Evolutionary conservation across 108 stramenopile species (phyloP).

Genomic region (Parmales sp.): DNA sequence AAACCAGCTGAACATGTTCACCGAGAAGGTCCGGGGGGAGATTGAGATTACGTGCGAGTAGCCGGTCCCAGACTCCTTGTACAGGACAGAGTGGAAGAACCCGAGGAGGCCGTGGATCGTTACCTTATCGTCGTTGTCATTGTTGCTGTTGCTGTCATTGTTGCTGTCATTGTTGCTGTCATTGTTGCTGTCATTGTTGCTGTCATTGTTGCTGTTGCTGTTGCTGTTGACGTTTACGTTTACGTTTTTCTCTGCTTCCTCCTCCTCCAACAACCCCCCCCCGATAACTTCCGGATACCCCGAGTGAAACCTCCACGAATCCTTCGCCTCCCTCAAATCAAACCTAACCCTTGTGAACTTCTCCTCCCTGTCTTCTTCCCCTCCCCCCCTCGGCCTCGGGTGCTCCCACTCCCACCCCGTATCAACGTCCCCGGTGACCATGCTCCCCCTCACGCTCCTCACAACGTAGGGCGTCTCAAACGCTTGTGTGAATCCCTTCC

Average conservation of each 20-base stretch:
- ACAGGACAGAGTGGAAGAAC: slow-evolving; percentile 80
- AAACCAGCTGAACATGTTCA: slow-evolving; percentile 95
- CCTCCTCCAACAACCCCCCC: too few species aligned
- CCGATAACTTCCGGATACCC: too few species aligned
- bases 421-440: slow-evolving; percentile 11
- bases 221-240: too few species aligned
- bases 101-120: slow-evolving; percentile 88
- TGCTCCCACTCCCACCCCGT: not conserved
- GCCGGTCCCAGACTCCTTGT: slow-evolving; percentile 27
- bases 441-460: slow-evolving; percentile 27
- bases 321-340: slow-evolving; percentile 36
- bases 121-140: slow-evolving; percentile 7
- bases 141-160: too few species aligned
- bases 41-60: slow-evolving; percentile 61
- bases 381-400: slow-evolving; percentile 17
- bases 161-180: too few species aligned
- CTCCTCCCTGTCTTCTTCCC: slow-evolving; percentile 22
- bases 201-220: too few species aligned
- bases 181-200: too few species aligned
- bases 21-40: slow-evolving; percentile 75
- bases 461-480: slow-evolving; percentile 98
- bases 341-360: slow-evolving; percentile 47
- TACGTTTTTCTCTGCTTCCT: too few species aligned
- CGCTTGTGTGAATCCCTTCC: slow-evolving; percentile 46
- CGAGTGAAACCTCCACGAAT: too few species aligned